Percentiles rank a stretch among this genome's conserved stretches.
phyloP scores from a whole-genome alignment of 306 rosid genomes.

The Citrullus colocynthis region DNA sequence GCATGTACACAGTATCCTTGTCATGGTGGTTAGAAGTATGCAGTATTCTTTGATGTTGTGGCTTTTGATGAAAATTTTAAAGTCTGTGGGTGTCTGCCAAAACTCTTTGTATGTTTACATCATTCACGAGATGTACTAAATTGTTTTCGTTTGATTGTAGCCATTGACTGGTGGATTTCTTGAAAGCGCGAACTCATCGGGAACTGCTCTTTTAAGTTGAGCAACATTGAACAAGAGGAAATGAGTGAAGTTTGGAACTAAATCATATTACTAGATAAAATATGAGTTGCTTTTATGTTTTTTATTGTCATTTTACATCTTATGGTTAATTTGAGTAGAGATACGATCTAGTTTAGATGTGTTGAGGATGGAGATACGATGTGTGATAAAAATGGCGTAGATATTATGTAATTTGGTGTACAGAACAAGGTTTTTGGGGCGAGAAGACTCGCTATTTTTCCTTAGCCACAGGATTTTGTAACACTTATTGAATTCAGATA shows the following conservation, averaged over 20 bases:
- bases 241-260: neutral
- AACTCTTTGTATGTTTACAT: neutral
- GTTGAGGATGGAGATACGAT: too few species aligned
- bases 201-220: constrained; percentile 26
- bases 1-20: neutral
- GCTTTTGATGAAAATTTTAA: neutral
- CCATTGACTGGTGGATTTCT: constrained; percentile 47
- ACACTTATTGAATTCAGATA: neutral
- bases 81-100: neutral
- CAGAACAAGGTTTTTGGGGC: constrained; percentile 13
- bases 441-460: constrained; percentile 45
- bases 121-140: neutral
- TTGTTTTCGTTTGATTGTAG: constrained; percentile 29
- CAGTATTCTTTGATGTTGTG: neutral
- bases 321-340: neutral
- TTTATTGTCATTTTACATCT: neutral
- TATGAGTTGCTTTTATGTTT: neutral
- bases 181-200: constrained; percentile 41
- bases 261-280: neutral
- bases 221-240: constrained; percentile 24
- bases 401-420: neutral
- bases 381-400: neutral
- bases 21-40: neutral
- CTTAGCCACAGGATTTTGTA: constrained; percentile 10
- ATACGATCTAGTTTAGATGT: neutral